Conservation (phyloP, 1,284 basidiomycete genomes). For the Neolentinus lepideus region DNA sequence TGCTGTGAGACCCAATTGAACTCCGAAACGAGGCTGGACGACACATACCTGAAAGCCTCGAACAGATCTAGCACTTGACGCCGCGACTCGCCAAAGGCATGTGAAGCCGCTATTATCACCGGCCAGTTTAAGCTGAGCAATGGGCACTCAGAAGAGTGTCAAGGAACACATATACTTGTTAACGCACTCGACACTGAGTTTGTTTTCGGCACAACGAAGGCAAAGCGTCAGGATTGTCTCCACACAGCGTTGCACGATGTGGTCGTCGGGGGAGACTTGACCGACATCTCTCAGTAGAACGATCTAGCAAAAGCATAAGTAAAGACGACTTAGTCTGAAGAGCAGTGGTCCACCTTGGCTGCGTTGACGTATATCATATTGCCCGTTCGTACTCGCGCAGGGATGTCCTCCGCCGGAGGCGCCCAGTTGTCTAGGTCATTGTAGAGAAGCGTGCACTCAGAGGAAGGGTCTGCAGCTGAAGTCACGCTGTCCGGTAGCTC, state of each 20-base stretch:
- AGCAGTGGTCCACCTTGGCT: slow-evolving; percentile 19
- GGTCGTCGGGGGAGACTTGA: slow-evolving; percentile 26
- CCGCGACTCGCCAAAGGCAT: slow-evolving; percentile 27
- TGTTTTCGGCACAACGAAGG: slow-evolving; percentile 21
- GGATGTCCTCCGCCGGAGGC: slow-evolving; percentile 15
- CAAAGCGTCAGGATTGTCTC: slow-evolving; percentile 21
- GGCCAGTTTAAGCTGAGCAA: slow-evolving; percentile 32
- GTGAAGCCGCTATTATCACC: slow-evolving; percentile 37
- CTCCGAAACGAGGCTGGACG: not conserved
- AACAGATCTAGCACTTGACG: slow-evolving; percentile 33
- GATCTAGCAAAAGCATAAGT: slow-evolving; percentile 24
- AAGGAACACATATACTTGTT: not conserved
- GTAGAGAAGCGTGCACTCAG: slow-evolving; percentile 19
- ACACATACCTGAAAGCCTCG: slow-evolving; percentile 33
- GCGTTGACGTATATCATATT: slow-evolving; percentile 26
- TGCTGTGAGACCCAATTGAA: slow-evolving; percentile 4
- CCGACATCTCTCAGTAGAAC: slow-evolving; percentile 37
- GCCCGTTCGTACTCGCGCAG: slow-evolving; percentile 19
- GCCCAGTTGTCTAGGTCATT: slow-evolving; percentile 18
- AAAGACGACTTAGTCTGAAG: slow-evolving; percentile 6
- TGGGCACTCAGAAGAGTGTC: slow-evolving; percentile 4
- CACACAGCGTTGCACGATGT: slow-evolving; percentile 28
- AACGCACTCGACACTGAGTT: slow-evolving; percentile 29
- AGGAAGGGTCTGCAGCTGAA: slow-evolving; percentile 11
- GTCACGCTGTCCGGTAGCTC: slow-evolving; percentile 2